Evolutionary conservation across 805 yeast species (phyloP).

Genomic region (Lipomyces orientalis): DNA sequence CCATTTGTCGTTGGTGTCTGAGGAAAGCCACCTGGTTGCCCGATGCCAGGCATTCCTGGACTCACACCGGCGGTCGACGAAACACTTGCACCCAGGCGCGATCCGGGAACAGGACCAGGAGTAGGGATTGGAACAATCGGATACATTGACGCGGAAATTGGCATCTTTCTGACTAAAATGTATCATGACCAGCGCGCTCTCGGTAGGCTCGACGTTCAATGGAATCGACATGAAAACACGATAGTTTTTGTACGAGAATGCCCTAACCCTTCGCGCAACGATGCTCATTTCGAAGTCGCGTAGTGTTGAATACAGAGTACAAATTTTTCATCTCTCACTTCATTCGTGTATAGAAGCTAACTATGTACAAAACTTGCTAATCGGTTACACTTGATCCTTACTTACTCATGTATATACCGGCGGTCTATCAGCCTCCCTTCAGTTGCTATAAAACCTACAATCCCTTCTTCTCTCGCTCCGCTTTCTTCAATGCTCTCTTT

Average conservation of each 20-base stretch:
- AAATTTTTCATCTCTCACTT: neutral
- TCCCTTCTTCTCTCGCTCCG: constrained; percentile 48
- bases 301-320: neutral
- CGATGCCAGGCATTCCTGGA: neutral
- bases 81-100: neutral
- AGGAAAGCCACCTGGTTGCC: neutral
- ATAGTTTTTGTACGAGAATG: neutral
- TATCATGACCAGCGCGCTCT: neutral
- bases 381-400: neutral
- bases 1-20: neutral
- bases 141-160: neutral
- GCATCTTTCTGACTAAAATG: neutral
- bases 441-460: neutral
- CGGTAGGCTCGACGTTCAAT: neutral
- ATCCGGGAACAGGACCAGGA: neutral
- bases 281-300: no score
- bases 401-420: neutral
- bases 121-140: neutral
- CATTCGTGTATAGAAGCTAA: neutral
- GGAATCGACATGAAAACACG: neutral
- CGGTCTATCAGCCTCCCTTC: neutral
- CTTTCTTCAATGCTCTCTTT: constrained; percentile 78
- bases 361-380: neutral
- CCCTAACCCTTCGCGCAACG: neutral
- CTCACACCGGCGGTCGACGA: neutral